These are phyloP conservation scores for Melocanna baccifera DNA, from an alignment of 176 grass and related monocot species.

Conservation along the genomic window DNA sequence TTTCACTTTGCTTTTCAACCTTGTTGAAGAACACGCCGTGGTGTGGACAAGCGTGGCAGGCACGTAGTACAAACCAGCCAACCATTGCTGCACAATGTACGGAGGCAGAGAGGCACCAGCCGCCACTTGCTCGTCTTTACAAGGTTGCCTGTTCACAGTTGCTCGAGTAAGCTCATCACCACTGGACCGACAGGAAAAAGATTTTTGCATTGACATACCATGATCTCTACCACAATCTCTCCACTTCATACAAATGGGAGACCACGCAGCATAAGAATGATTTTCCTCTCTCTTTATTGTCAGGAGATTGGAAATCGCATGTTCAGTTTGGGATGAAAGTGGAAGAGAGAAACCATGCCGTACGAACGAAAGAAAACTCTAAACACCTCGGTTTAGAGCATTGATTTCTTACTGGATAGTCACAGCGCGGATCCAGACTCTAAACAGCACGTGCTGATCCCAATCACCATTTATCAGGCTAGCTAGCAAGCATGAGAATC, in stretches of 20 bases:
- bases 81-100: neutral
- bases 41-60: constrained; percentile 12
- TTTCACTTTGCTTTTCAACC: neutral
- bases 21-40: neutral
- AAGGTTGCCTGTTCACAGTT: neutral
- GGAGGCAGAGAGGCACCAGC: neutral
- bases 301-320: neutral
- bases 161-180: neutral
- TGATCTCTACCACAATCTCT: neutral
- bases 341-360: neutral
- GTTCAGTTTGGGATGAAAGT: neutral
- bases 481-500: neutral
- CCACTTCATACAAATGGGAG: neutral
- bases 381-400: neutral
- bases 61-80: constrained; percentile 7
- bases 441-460: neutral
- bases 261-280: neutral
- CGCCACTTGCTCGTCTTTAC: neutral
- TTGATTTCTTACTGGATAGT: neutral
- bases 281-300: neutral
- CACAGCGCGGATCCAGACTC: neutral
- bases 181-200: neutral
- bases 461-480: neutral
- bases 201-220: neutral
- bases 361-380: neutral